phyloP scores from a whole-genome alignment of 441 rosid species.

The Populus hybrid region DNA sequence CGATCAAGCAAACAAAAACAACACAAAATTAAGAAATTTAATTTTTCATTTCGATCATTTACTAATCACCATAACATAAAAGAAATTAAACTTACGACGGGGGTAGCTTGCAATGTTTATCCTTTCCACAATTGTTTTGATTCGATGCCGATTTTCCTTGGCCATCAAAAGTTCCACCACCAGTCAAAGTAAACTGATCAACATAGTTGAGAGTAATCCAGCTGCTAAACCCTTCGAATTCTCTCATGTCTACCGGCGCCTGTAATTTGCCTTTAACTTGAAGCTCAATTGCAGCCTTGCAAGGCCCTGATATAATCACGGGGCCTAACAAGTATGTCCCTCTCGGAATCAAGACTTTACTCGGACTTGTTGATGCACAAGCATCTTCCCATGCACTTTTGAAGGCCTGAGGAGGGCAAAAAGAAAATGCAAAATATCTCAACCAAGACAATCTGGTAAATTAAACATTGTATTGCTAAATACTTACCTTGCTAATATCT shows the following conservation, averaged over 20 bases:
- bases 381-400: conserved; percentile 1
- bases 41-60: background rate
- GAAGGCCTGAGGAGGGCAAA: background rate
- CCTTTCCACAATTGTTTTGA: conserved; percentile 10
- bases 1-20: background rate
- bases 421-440: background rate
- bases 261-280: background rate
- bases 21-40: too few relatives aligned
- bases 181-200: conserved; percentile 16
- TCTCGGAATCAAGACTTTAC: background rate
- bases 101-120: conserved; percentile 13
- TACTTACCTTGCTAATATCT: background rate
- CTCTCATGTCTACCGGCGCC: background rate
- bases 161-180: conserved; percentile 40
- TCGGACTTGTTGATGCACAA: background rate
- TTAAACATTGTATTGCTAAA: background rate
- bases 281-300: background rate
- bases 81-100: conserved; percentile 12
- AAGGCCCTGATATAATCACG: background rate
- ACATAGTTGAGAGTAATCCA: conserved; percentile 38
- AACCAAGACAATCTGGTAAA: too few relatives aligned
- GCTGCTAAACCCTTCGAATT: conserved; percentile 5
- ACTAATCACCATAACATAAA: background rate
- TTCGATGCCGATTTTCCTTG: conserved; percentile 31
- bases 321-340: background rate